Percentiles rank a stretch among this genome's conserved stretches.
These are phyloP conservation scores for Lepidium africanum DNA, from an alignment of 345 rosid species.

Conservation along the genomic window DNA sequence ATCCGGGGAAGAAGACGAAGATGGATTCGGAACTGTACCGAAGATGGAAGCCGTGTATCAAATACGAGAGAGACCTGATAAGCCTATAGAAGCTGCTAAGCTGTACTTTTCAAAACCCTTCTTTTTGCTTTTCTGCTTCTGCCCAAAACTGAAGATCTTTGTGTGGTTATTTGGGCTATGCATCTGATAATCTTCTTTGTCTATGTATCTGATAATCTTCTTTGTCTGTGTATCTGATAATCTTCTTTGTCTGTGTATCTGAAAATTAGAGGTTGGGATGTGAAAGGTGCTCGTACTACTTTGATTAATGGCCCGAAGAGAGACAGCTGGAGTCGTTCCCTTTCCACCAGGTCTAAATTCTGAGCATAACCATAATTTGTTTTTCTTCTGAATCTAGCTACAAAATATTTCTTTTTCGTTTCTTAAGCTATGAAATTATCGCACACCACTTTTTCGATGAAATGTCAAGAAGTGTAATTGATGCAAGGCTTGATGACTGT, in stretches of 20 bases:
- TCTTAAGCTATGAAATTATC: not conserved
- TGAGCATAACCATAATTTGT: not conserved
- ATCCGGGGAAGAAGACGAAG: constrained; percentile 29
- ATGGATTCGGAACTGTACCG: not conserved
- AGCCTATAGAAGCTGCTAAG: constrained; percentile 10
- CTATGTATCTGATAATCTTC: not conserved
- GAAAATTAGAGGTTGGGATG: constrained; percentile 19
- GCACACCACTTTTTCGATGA: constrained; percentile 4
- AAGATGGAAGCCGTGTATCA: constrained; percentile 39
- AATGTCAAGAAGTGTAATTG: not conserved
- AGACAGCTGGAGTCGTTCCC: constrained; percentile 84
- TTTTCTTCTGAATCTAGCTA: not conserved
- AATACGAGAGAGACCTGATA: constrained; percentile 37
- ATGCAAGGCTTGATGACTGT: not conserved
- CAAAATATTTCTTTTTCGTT: not conserved
- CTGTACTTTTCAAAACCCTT: constrained; percentile 21
- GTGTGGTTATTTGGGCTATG: not conserved
- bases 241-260: not conserved
- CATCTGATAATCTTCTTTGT: not conserved
- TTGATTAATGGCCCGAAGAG: constrained; percentile 47
- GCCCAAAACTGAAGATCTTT: not conserved
- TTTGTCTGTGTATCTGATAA: not conserved
- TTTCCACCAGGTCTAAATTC: constrained; percentile 68
- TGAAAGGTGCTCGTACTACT: constrained; percentile 39
- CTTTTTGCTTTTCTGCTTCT: not conserved